A percentile compares a stretch with the other conserved stretches of the same genome.
Evolutionary conservation across 139 green algal genomes (phyloP).

Genomic region (Coelastrella sp.): DNA sequence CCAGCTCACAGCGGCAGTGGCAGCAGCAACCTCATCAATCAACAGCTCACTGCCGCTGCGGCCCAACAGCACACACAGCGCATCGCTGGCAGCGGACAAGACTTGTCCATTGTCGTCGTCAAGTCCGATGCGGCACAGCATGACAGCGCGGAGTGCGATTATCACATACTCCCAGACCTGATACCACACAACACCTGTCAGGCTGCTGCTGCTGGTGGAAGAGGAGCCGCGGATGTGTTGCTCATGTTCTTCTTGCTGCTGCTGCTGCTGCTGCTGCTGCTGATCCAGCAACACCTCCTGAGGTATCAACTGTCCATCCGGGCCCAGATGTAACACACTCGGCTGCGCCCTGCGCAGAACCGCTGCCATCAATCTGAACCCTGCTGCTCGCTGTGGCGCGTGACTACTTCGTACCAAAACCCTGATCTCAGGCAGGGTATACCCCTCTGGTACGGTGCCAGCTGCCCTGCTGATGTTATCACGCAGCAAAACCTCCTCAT

Average conservation of each 20-base stretch:
- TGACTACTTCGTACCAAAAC: conserved; percentile 66
- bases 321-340: neutral
- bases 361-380: conserved; percentile 61
- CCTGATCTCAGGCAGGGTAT: conserved; percentile 70
- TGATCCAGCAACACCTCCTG: conserved; percentile 27
- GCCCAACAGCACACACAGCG: conserved; percentile 54
- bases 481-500: conserved; percentile 52
- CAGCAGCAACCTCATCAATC: conserved; percentile 53
- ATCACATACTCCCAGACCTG: conserved; percentile 73
- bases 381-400: conserved; percentile 64
- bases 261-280: conserved; percentile 21
- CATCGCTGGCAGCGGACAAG: conserved; percentile 59
- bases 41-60: conserved; percentile 42
- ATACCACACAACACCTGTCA: conserved; percentile 48
- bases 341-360: conserved; percentile 57
- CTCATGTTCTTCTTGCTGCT: neutral
- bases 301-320: conserved; percentile 7
- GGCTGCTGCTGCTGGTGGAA: neutral
- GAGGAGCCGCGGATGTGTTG: neutral
- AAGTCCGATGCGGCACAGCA: conserved; percentile 68
- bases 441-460: conserved; percentile 52
- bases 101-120: conserved; percentile 64
- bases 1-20: conserved; percentile 43
- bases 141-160: conserved; percentile 51
- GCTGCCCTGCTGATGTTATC: conserved; percentile 51